These are phyloP conservation scores for Chaetomium sp. DNA, from an alignment of 2,329 filamentous ascomycete genomes.

Conservation along the genomic window DNA sequence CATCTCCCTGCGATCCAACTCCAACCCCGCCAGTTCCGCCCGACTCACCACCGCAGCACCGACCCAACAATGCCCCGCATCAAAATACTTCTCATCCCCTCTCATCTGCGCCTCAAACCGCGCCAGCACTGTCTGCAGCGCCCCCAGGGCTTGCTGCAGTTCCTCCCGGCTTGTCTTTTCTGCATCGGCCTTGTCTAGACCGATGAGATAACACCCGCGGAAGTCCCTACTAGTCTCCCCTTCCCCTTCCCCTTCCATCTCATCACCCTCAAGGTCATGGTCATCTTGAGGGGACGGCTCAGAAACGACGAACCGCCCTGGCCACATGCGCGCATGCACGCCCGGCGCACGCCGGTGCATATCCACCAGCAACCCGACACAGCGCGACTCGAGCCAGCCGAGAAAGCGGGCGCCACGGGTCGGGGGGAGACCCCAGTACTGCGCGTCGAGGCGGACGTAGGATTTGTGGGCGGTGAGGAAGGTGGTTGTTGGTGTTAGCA, in stretches of 20 bases:
- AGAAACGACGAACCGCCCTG: constrained; percentile 45
- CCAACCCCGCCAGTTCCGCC: constrained; percentile 36
- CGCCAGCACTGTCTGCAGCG: constrained; percentile 38
- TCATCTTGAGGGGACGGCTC: constrained; percentile 21
- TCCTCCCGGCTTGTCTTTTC: constrained; percentile 33
- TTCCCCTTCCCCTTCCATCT: constrained; percentile 1
- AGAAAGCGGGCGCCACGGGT: constrained; percentile 49
- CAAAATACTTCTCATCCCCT: constrained; percentile 42
- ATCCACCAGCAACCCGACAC: constrained; percentile 52
- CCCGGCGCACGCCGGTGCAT: constrained; percentile 46
- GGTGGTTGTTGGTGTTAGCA: constrained; percentile 32
- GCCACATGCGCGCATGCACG: constrained; percentile 55
- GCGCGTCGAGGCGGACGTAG: constrained; percentile 55
- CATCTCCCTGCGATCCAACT: constrained; percentile 44
- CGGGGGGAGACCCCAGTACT: constrained; percentile 58
- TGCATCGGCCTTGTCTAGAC: constrained; percentile 36
- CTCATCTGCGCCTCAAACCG: constrained; percentile 45
- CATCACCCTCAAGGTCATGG: constrained; percentile 19
- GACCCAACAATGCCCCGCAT: constrained; percentile 44
- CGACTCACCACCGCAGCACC: constrained; percentile 34
- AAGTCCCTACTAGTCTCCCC: constrained; percentile 39
- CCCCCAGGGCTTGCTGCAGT: constrained; percentile 35
- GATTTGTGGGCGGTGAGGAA: constrained; percentile 48
- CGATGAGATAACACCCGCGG: constrained; percentile 56
- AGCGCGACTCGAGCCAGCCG: constrained; percentile 59